Evolutionary conservation across 1,284 basidiomycete species (phyloP), one percentile per base, ranked within the genome.

Genomic region (Bjerkandera adusta): DNA sequence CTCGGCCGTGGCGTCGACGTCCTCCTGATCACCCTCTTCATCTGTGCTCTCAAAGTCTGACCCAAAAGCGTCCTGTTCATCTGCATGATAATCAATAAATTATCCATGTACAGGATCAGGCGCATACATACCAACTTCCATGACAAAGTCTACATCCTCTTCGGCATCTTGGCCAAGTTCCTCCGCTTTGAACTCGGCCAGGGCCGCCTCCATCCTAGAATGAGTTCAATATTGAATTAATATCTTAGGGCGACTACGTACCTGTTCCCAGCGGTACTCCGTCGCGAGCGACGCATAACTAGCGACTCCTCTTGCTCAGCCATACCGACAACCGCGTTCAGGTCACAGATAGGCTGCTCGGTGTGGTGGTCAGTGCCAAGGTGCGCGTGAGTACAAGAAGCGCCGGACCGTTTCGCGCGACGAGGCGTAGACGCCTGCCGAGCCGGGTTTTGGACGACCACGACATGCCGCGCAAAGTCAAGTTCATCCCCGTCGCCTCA

Each of bases 21-120:
- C 77, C 22, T 76, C 76, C 41, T 76, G 73, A 0, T 59, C 68
- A 25, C 72, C 78, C 53, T 89, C 88, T 48, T 87, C 84, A 45
- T 89, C 89, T 1, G 87, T 91, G 51, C 85, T 89, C 50, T 81
- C 83, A 57, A 92, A 92, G 61, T 92, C 89, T 12, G 83, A 87
- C 51, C 77, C 87, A 52, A 89, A 89, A 7, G 83, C 62, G 57
- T 91, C 89, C 50, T 86, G 80, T 62, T 92, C 88, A 42, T 85
- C 89, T 88, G 47, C 32, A 21, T 35, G 27, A 13, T 5, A 13
- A 25, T 18, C 26, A 32, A 13, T 38, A 16, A 38, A 10, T 36
- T 4, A 18, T 27, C 3, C 27, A 20, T 11, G 33, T 26, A 24
- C 34, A 27, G n/a, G n/a, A n/a, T n/a, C n/a, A 21, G 40, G 21